Conservation (phyloP, 148 eudicot species). For the Amaranthus palmeri region DNA sequence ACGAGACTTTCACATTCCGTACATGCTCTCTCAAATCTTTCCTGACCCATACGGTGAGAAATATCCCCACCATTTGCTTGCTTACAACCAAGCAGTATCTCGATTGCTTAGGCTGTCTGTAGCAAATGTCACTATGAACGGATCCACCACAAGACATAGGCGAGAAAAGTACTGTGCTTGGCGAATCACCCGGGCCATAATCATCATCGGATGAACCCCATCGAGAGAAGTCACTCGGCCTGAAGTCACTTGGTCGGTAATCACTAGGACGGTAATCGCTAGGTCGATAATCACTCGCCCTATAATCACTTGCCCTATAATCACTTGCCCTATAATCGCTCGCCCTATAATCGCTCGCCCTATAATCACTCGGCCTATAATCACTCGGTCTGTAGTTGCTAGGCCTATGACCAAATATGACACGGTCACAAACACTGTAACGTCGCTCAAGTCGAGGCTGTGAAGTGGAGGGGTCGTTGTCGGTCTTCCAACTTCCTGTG, state of each 20-base stretch:
- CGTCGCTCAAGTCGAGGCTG: constrained; percentile 87
- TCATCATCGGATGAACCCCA: constrained; percentile 96
- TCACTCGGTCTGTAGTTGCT: constrained; percentile 47
- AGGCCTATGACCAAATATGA: constrained; percentile 50
- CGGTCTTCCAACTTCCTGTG: constrained; percentile 51
- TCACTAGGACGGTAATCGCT: constrained; percentile 42
- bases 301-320: constrained; percentile 32
- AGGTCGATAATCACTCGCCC: constrained; percentile 47
- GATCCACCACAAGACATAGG: constrained; percentile 53
- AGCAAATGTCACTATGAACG: constrained; percentile 42
- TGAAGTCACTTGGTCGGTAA: constrained; percentile 35
- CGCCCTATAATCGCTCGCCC: constrained; percentile 38
- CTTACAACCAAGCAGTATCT: constrained; percentile 78
- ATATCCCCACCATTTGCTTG: constrained; percentile 95
- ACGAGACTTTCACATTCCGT: constrained; percentile 77
- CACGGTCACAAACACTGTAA: constrained; percentile 85
- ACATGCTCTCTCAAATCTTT: constrained; percentile 80
- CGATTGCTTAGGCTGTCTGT: constrained; percentile 40
- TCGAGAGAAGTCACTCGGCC: constrained; percentile 73
- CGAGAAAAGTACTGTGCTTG: constrained; percentile 63
- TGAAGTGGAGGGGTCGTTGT: constrained; percentile 51
- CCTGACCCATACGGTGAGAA: constrained; percentile 84
- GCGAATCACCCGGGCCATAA: constrained; percentile 67
- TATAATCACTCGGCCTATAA: constrained; percentile 22
- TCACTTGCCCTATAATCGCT: constrained; percentile 73